Evolutionary conservation across 2,329 filamentous ascomycete species (phyloP).

Genomic region (Colletotrichum sp.): DNA sequence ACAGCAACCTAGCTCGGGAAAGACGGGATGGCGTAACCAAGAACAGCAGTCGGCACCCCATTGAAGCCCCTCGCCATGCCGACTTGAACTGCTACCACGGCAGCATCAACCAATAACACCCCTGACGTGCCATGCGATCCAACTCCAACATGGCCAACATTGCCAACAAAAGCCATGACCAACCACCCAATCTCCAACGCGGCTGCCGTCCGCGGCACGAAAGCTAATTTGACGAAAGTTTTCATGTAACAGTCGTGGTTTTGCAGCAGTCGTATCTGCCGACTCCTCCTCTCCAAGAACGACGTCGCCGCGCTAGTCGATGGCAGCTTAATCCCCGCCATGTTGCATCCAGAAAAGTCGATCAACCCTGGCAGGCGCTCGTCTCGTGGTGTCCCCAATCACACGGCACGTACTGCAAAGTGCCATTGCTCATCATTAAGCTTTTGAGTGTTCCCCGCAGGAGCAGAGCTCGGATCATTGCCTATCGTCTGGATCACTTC

Average conservation of each 20-base stretch:
- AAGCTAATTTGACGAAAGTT: slow-evolving; percentile 6
- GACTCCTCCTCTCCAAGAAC: not conserved
- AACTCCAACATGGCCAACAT: not conserved
- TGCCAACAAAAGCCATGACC: not conserved
- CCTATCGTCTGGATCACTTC: not conserved
- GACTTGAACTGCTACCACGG: not conserved
- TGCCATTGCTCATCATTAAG: not conserved
- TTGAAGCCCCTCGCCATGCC: not conserved
- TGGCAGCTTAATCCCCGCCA: not conserved
- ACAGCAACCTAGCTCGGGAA: not conserved
- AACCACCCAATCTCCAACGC: not conserved
- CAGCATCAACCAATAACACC: not conserved
- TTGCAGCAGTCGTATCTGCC: slow-evolving; percentile 4
- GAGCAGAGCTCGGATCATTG: not conserved
- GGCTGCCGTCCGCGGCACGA: not conserved
- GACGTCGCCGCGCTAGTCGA: not conserved
- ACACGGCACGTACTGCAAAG: not conserved
- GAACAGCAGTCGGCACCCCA: not conserved
- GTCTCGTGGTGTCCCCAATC: not conserved
- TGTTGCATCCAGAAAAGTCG: not conserved
- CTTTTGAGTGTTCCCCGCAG: not conserved
- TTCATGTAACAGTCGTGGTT: slow-evolving; percentile 10
- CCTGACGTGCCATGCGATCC: not conserved
- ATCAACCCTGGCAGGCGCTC: not conserved
- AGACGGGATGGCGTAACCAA: not conserved